Conservation (phyloP, 495 filamentous ascomycete genomes). For the Podospora bellae-mahoneyi region DNA sequence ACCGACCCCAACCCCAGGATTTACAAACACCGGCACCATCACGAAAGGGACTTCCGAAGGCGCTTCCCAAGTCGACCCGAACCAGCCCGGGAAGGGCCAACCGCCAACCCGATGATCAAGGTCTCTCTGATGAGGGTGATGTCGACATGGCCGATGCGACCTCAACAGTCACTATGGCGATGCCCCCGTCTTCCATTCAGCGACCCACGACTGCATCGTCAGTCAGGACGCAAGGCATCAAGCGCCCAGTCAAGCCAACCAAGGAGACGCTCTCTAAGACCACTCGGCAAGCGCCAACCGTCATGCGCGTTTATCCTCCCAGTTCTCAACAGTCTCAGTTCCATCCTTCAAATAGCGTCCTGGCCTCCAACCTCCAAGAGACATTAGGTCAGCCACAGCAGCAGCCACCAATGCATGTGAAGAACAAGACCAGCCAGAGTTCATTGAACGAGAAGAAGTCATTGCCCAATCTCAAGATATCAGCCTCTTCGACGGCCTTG, state of each 20-base stretch:
- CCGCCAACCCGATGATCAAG: constrained; percentile 44
- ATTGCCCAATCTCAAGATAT: constrained; percentile 64
- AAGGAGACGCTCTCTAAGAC: constrained; percentile 63
- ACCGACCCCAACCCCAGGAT: constrained; percentile 17
- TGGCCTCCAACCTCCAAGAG: constrained; percentile 59
- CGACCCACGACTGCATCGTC: constrained; percentile 47
- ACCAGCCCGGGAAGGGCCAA: constrained; percentile 52
- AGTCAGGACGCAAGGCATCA: constrained; percentile 45
- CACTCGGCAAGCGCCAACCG: constrained; percentile 71
- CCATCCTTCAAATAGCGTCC: constrained; percentile 55
- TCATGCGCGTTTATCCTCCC: constrained; percentile 72
- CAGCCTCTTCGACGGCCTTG: constrained; percentile 62
- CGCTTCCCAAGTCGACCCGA: constrained; percentile 42
- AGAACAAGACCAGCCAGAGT: constrained; percentile 12
- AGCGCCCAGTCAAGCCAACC: constrained; percentile 65
- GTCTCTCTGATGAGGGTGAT: constrained; percentile 41
- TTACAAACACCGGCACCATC: constrained; percentile 28
- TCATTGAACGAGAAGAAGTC: constrained; percentile 58
- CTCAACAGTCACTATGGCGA: constrained; percentile 41
- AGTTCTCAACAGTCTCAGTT: constrained; percentile 60
- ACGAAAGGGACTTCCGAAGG: constrained; percentile 24
- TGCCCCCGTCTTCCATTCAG: constrained; percentile 56
- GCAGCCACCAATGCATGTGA: neutral
- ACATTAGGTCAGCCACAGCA: constrained; percentile 48
- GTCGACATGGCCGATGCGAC: constrained; percentile 52